A percentile compares a stretch with the other conserved stretches of the same genome.
Evolutionary conservation across 228 moss, liverwort and hornwort species (phyloP).

Genomic region (Sphagnum fallax): DNA sequence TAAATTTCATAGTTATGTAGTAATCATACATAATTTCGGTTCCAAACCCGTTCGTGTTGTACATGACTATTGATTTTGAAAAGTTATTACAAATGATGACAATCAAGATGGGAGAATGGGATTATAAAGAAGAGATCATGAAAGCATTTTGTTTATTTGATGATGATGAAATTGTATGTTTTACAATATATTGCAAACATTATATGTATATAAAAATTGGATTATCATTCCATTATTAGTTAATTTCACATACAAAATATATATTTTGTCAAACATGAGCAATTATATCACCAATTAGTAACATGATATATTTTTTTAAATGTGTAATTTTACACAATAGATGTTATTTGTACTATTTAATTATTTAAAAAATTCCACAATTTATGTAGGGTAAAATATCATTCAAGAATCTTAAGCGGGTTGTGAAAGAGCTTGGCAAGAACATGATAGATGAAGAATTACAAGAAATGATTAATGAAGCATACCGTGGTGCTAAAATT

Average conservation of each 20-base stretch:
- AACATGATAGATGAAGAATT: slow-evolving; percentile 81
- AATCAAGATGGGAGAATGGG: slow-evolving; percentile 86
- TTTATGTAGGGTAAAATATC: slow-evolving; percentile 71
- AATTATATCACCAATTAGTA: too few species aligned
- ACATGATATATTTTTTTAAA: too few species aligned
- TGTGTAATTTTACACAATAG: too few species aligned
- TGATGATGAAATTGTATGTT: slow-evolving; percentile 81
- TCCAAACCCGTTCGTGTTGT: too few species aligned
- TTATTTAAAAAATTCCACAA: too few species aligned
- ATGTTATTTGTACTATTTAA: too few species aligned
- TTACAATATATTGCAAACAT: background rate
- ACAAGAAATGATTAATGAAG: slow-evolving; percentile 97
- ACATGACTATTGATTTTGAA: slow-evolving; percentile 75
- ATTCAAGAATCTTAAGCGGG: slow-evolving; percentile 83
- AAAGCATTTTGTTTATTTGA: slow-evolving; percentile 93
- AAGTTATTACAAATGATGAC: slow-evolving; percentile 98
- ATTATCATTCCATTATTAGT: background rate
- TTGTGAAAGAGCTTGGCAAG: slow-evolving; percentile 82
- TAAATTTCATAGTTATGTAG: too few species aligned
- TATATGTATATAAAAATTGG: background rate
- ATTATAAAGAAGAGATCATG: slow-evolving; percentile 93
- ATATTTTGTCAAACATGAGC: background rate
- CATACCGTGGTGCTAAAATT: slow-evolving; percentile 71
- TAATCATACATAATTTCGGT: too few species aligned
- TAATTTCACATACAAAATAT: background rate